These are phyloP conservation scores for Boletus semigastroideus DNA, from an alignment of 1,284 basidiomycete species.

Conservation along the genomic window DNA sequence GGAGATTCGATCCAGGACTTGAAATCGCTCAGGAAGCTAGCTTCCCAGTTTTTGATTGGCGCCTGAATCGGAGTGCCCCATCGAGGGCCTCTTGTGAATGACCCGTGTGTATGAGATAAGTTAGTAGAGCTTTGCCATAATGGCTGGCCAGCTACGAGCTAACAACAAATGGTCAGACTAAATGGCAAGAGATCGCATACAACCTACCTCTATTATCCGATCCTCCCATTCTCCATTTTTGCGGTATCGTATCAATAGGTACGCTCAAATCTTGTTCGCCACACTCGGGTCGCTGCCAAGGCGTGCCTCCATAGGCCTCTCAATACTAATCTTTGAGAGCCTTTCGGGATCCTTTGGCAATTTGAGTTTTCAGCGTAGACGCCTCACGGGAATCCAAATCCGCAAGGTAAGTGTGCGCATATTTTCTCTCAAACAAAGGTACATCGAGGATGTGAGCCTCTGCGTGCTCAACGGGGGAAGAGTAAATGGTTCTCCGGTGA, in stretches of 20 bases:
- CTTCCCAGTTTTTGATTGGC: constrained; percentile 79
- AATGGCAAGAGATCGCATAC: not conserved
- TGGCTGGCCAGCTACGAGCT: constrained; percentile 83
- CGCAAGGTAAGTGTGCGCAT: constrained; percentile 67
- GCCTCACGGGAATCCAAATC: constrained; percentile 69
- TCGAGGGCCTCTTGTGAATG: constrained; percentile 78
- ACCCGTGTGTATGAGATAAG: constrained; percentile 86
- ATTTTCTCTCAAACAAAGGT: constrained; percentile 71
- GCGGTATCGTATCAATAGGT: constrained; percentile 78
- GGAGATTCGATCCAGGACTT: constrained; percentile 84
- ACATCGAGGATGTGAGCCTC: constrained; percentile 77
- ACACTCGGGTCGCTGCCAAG: constrained; percentile 92
- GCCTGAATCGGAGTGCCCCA: constrained; percentile 71
- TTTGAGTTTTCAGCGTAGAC: constrained; percentile 57
- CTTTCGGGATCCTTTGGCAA: constrained; percentile 69
- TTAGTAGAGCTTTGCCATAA: constrained; percentile 93
- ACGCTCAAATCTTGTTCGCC: constrained; percentile 87
- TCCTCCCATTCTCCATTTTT: constrained; percentile 84
- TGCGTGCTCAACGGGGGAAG: constrained; percentile 73
- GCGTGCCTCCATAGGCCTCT: constrained; percentile 81
- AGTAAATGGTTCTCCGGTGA: constrained; percentile 65
- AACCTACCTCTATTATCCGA: constrained; percentile 58
- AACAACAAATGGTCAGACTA: constrained; percentile 1
- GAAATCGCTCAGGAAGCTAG: constrained; percentile 83
- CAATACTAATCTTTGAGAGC: constrained; percentile 86